Evolutionary conservation across 2,329 filamentous ascomycete species (phyloP).

Genomic region (Cladophialophora carrionii): DNA sequence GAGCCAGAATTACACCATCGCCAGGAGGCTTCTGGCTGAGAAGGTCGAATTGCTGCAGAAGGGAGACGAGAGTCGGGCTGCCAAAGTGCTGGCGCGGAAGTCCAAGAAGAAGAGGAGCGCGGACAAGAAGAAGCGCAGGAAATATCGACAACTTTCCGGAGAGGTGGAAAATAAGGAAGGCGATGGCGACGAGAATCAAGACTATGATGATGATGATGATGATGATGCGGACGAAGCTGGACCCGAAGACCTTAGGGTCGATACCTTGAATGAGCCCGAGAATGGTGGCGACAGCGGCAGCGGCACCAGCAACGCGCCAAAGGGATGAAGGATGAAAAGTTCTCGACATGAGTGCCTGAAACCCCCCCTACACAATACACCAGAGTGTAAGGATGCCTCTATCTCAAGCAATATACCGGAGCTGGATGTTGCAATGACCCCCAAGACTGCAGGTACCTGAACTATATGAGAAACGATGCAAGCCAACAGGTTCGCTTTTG

Average conservation of each 20-base stretch:
- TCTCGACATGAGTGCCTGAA: background rate
- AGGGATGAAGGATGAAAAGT: background rate
- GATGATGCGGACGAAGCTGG: constrained; percentile 10
- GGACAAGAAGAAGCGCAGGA: constrained; percentile 50
- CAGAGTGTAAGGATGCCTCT: background rate
- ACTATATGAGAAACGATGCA: background rate
- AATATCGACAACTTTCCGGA: constrained; percentile 48
- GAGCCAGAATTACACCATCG: constrained; percentile 83
- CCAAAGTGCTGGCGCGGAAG: constrained; percentile 82
- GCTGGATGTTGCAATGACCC: background rate
- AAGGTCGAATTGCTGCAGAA: constrained; percentile 74
- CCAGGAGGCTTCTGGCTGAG: constrained; percentile 74
- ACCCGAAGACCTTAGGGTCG: too few species aligned
- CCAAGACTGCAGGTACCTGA: background rate
- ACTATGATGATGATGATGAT: constrained; percentile 22
- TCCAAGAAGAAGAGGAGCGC: constrained; percentile 59
- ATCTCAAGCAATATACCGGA: background rate
- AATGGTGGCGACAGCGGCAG: background rate
- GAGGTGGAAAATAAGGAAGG: constrained; percentile 32
- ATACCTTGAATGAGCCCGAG: background rate
- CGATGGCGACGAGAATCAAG: constrained; percentile 27
- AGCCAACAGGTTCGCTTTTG: background rate
- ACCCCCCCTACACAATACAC: background rate
- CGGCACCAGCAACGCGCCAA: background rate
- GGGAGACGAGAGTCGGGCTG: constrained; percentile 73